Percentiles rank a stretch among this genome's conserved stretches.
Evolutionary conservation across 768 basidiomycete genomes (phyloP).

Genomic region (Fistulinella prunicolor): DNA sequence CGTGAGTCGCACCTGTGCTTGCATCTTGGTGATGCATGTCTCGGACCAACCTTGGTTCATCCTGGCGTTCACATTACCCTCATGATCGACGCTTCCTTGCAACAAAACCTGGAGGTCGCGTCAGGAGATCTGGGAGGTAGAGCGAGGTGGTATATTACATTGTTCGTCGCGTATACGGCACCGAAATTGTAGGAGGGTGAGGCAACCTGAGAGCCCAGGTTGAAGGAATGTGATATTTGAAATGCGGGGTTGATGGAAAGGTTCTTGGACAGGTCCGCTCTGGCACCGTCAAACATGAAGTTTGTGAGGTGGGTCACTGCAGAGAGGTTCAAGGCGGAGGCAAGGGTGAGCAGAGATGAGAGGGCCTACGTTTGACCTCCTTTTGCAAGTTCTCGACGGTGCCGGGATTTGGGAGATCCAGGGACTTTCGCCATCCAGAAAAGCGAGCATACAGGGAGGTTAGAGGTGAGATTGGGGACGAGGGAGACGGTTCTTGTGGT

Average conservation of each 20-base stretch:
- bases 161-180: constrained; percentile 83
- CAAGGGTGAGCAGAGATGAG: background rate
- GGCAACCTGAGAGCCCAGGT: constrained; percentile 79
- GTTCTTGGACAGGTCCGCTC: constrained; percentile 93
- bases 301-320: constrained; percentile 88
- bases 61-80: constrained; percentile 85
- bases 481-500: constrained; percentile 39
- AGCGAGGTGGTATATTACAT: constrained; percentile 42
- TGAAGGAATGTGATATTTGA: constrained; percentile 97
- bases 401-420: constrained; percentile 89
- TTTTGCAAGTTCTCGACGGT: constrained; percentile 89
- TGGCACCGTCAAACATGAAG: constrained; percentile 95
- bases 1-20: constrained; percentile 67
- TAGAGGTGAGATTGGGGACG: constrained; percentile 48
- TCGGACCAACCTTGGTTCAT: constrained; percentile 88
- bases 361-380: constrained; percentile 78
- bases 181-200: constrained; percentile 93
- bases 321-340: background rate
- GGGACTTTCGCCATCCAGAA: constrained; percentile 74
- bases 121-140: constrained; percentile 19
- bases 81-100: constrained; percentile 93
- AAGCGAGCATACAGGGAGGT: constrained; percentile 69
- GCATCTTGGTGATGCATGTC: constrained; percentile 76
- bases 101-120: constrained; percentile 66
- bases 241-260: constrained; percentile 93